Evolutionary conservation across 148 eudicot genomes (phyloP), one percentile per base, ranked within the genome.

Genomic region (Rhododendron ovatum): DNA sequence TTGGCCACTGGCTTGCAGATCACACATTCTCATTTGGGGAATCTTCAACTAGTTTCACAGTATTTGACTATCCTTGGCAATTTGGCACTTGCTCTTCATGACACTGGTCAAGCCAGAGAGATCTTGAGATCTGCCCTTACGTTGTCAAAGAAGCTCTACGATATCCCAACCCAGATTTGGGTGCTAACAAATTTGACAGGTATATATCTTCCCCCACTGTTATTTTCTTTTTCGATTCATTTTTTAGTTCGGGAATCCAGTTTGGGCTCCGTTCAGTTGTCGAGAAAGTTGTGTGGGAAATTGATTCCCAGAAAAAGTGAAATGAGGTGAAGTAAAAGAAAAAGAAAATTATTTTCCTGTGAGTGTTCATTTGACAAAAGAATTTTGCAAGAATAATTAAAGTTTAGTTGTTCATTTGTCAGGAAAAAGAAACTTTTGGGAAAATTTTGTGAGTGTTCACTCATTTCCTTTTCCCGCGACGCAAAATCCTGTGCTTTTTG

Each of bases 1-100:
- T 87, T 97, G 85, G 99, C 99, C 81, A 90, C 92, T 85, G 99
- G 99, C 74, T 93, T 97, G 93, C 98, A 95, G 92, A 89, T 93
- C 59, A 92, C 99, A 3, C 99, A 96, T 82, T 89, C 88, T 85
- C 82, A 87, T 88, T 85, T 95, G 84, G 98, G 99, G 33, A 97
- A 95, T 91, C 98, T 97, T 89, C 99, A 97, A 88, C 93, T 97
- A 28, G 98, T 97, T 89, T 95, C 99, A 17, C 99, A 97, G 90
- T 97, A 95, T 89, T 91, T 97, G 67, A 94, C 99, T 15, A 89
- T 95, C 81, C 96, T 97, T 74, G 99, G 98, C 81, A 94, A 92
- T 84, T 90, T 97, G 93, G 98, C 99, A 41, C 95, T 97, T 87
- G 94, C 99, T 85, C 95, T 97, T 82, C 98, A 90, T 92, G 99